Conservation (phyloP, 345 rosid species). For the Lumnitzera racemosa region DNA sequence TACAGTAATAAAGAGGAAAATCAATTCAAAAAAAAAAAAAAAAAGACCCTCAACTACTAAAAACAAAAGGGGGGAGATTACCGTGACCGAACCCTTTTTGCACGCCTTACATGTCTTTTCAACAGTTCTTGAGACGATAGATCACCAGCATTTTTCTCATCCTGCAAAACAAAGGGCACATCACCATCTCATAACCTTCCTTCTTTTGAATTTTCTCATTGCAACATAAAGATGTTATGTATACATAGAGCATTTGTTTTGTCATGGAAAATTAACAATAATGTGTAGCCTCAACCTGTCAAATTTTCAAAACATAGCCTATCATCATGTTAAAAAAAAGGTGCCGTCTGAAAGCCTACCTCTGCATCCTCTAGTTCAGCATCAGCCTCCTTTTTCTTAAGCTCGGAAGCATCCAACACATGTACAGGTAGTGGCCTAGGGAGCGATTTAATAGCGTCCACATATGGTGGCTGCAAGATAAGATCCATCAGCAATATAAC, state of each 20-base stretch:
- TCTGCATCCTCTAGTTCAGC: constrained; percentile 29
- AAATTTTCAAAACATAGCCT: no score
- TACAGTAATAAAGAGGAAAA: not conserved
- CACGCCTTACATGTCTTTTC: constrained; percentile 54
- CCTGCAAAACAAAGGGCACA: constrained; percentile 31
- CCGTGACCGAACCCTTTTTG: constrained; percentile 73
- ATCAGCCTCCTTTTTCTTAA: constrained; percentile 24
- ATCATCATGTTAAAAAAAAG: no score
- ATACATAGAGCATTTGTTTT: no score
- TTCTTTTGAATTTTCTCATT: no score
- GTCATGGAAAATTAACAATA: not conserved
- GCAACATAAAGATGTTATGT: no score
- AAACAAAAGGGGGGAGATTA: constrained; percentile 19
- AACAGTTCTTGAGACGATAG: constrained; percentile 61
- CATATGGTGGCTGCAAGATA: constrained; percentile 43
- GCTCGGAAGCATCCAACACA: constrained; percentile 23
- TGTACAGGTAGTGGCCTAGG: constrained; percentile 70
- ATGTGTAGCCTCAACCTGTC: not conserved
- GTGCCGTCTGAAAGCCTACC: no score
- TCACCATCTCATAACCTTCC: not conserved
- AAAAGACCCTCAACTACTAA: not conserved
- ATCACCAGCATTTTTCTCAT: constrained; percentile 41
- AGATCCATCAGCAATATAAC: not conserved
- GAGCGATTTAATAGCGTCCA: constrained; percentile 44
- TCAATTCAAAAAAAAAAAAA: not conserved